Base-by-base conservation (phyloP, 2,329 filamentous ascomycete genomes). In the Talaromyces sp. region DNA sequence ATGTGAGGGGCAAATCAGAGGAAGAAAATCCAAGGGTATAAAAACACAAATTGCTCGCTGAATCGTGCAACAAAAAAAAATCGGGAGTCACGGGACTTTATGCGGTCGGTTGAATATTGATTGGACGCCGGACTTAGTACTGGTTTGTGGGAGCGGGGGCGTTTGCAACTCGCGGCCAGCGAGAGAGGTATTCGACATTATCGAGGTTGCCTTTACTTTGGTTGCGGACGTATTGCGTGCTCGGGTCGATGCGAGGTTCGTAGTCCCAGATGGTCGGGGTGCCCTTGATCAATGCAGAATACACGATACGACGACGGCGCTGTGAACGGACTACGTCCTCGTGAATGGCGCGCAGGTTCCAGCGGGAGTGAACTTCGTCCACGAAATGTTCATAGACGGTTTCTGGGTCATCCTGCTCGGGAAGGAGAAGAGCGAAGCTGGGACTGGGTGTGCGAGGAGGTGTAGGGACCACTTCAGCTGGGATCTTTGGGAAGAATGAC, bases 261-360 rank as follows among this genome's bases (percentile, higher is more conserved):
- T 90, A 90, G 78, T 97, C 93, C 93, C 93, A 97, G 74, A 88
- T 86, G 45, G 90, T 90, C 70, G 91, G 92, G 41, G 82, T 82
- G 63, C 93, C 93, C 76, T 89, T 80, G 74, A 87, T 90, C 68
- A 97, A 83, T 0, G 93, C 91, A 47, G 86, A 86, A 89, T 92
- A 96, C 31, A 92, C 90, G 9, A 96, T 79, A 60, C 89, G 86
- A 15, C 93, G 86, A 73, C 89, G 88, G 49, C 93, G 89, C 82
- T 97, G 93, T 52, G 90, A 93, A 45, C 83, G 79, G 9, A 96
- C 78, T 1, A 95, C 92, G 62, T 91, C 85, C 62, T 86, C 78
- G 5, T 90, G 93, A 71, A 97, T 94, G 68, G 82, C 81, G 49
- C 89, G 83, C 74, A 97, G 90, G 74, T 97, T 86, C 93, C 93